Conservation (phyloP, 495 filamentous ascomycete genomes). For the Chaetomium fimeti region DNA sequence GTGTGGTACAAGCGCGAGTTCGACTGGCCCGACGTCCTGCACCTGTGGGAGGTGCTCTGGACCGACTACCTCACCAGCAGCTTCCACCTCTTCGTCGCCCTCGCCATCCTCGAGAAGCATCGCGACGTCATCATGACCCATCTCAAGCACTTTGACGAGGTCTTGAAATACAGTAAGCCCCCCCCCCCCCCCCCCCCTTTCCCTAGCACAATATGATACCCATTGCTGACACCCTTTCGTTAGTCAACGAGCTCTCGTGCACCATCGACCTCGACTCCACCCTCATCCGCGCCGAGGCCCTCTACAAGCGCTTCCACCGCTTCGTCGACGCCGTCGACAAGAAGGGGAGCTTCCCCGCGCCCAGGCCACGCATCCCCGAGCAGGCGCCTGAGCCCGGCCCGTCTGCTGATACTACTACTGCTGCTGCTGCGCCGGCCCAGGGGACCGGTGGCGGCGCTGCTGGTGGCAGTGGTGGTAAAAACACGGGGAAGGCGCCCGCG, state of each 20-base stretch:
- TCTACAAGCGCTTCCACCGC: constrained; percentile 84
- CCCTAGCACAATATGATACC: neutral
- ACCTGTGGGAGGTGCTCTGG: constrained; percentile 92
- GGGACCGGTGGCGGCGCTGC: neutral
- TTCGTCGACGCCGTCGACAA: constrained; percentile 88
- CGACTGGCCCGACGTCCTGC: constrained; percentile 77
- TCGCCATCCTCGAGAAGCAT: constrained; percentile 96
- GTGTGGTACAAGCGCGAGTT: constrained; percentile 99
- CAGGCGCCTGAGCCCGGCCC: constrained; percentile 20
- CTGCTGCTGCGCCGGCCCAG: neutral
- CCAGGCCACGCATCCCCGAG: constrained; percentile 30
- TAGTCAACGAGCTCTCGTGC: constrained; percentile 90
- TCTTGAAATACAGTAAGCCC: constrained; percentile 85
- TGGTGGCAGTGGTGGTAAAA: neutral
- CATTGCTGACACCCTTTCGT: neutral
- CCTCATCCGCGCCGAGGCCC: constrained; percentile 78
- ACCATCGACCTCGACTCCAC: constrained; percentile 87
- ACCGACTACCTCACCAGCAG: constrained; percentile 84
- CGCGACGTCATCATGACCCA: constrained; percentile 91
- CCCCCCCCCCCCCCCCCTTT: constrained; percentile 15
- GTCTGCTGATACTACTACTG: constrained; percentile 6
- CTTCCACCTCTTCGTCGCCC: constrained; percentile 91
- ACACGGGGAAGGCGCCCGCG: constrained; percentile 24
- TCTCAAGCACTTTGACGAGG: constrained; percentile 92
- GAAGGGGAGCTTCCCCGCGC: constrained; percentile 71